Evolutionary conservation across 2,329 filamentous ascomycete species (phyloP), one percentile per base, ranked within the genome.

Genomic region (Dothiorella sarmentorum): DNA sequence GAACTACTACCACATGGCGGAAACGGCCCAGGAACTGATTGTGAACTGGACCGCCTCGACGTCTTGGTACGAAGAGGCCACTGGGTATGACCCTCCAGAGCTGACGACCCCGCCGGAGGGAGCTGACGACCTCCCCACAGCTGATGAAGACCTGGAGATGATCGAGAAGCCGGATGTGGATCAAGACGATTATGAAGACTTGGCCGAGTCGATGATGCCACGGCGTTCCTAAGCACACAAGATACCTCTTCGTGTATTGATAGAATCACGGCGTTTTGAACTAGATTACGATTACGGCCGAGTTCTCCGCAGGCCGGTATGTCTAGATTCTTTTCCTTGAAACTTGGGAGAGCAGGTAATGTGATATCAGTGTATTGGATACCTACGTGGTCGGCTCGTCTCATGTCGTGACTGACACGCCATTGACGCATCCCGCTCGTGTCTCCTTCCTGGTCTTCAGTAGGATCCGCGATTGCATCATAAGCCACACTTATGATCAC

Each of bases 1-100:
- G 1, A 88, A 84, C 1, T 93, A 91, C 66, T 82, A 84, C 61
- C 79, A 78, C 57, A 78, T 94, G 70, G 76, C 83, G n/a, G 80
- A 85, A 51, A 79, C 85, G 57, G 87, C 89, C 4, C 84, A 83
- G 62, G 80, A 82, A 61, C 72, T 87, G 67, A 82, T 94, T 55
- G 80, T 82, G 4, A 74, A 77, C 37, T 93, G 89, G 89, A 73
- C 81, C 4, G 76, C 75, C 44, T 40, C 49, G 35, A 85, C 83
- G 49, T 24, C 51, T 7, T 90, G 87, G 87, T 90, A 89, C 62
- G 79, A 85, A 68, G 68, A 73, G 13, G 60, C 56, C 13, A 57
- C 60, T 40, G 57, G 47, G 47, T 43, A 59, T 24, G 49, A 53
- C 17, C 35, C 49, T 40, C 44, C 26, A 51, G 44, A 37, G 31